Conservation (phyloP, 441 rosid species). For the Erodium texanum region DNA sequence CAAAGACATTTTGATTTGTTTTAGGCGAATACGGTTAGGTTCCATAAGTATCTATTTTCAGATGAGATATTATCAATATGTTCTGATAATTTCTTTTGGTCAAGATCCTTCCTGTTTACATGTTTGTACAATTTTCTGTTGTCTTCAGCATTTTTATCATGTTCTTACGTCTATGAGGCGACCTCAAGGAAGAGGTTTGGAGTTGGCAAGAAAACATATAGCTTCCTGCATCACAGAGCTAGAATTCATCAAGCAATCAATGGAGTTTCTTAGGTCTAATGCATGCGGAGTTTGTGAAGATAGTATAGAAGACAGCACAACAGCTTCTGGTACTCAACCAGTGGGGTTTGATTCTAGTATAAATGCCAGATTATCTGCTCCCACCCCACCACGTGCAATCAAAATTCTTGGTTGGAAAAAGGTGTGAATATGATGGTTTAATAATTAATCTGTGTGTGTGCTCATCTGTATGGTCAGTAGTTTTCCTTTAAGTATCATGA, state of each 20-base stretch:
- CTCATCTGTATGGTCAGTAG: background rate
- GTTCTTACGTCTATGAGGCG: constrained; percentile 72
- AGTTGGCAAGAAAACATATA: constrained; percentile 86
- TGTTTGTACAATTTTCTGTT: constrained; percentile 20
- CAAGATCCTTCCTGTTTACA: background rate
- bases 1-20: background rate
- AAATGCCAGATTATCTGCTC: constrained; percentile 81
- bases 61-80: background rate
- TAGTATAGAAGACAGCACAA: constrained; percentile 54
- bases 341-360: constrained; percentile 86
- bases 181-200: constrained; percentile 93
- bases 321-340: constrained; percentile 73
- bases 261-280: constrained; percentile 38
- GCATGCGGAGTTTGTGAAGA: constrained; percentile 30
- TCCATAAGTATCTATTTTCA: background rate
- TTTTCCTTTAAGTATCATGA: constrained; percentile 13
- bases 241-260: constrained; percentile 44
- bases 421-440: constrained; percentile 34
- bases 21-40: background rate
- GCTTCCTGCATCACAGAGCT: constrained; percentile 71
- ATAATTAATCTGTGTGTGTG: constrained; percentile 9
- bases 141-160: constrained; percentile 84
- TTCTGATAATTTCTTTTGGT: background rate
- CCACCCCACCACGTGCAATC: constrained; percentile 91
- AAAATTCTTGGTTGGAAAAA: constrained; percentile 75